Conservation (phyloP, 1,139 yeast genomes). For the Yamadazyma buinensis region DNA sequence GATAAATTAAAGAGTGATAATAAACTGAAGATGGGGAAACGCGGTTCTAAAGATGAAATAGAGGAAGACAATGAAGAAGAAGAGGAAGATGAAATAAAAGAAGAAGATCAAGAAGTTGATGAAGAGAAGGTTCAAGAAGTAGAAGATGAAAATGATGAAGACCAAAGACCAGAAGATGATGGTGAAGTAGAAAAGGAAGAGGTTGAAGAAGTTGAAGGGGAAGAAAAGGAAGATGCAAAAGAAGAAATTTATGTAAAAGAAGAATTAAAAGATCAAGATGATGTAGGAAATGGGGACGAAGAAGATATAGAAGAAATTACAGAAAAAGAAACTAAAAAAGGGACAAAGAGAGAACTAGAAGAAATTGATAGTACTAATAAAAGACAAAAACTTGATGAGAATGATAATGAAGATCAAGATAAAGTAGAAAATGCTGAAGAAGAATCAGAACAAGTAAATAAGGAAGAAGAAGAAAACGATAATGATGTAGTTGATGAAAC, state of each 20-base stretch:
- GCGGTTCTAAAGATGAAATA: conserved; percentile 8
- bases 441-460: conserved; percentile 13
- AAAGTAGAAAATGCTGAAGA: conserved; percentile 17
- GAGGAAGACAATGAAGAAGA: background rate
- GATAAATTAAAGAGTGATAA: conserved; percentile 5
- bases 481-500: conserved; percentile 21
- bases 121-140: background rate
- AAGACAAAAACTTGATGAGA: conserved; percentile 2
- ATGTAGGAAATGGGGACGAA: background rate
- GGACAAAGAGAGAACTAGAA: no score
- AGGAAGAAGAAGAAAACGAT: conserved; percentile 6
- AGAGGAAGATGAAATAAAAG: background rate
- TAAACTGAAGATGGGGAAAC: background rate
- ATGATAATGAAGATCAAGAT: conserved; percentile 19
- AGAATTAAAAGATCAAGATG: background rate
- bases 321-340: no score
- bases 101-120: background rate
- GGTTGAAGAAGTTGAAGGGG: background rate
- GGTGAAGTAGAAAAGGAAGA: background rate
- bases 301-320: background rate
- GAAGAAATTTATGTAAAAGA: background rate
- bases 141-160: background rate
- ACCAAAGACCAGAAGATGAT: background rate
- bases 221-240: background rate
- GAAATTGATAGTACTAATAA: background rate